Base-by-base conservation (phyloP, 140 eudicot species). In the Oenanthe javanica region DNA sequence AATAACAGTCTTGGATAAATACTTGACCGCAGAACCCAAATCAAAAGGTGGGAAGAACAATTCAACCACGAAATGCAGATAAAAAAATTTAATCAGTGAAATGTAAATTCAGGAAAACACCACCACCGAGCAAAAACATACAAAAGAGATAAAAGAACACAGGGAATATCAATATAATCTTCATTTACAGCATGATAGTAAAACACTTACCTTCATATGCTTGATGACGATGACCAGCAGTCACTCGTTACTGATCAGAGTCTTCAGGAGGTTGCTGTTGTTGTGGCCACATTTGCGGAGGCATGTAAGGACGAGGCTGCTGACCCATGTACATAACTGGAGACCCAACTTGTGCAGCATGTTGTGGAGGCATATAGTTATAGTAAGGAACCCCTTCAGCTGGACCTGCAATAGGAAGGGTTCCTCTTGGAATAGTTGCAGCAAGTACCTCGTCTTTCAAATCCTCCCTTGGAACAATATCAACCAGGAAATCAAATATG, bases 221-320 rank as follows among this genome's bases (percentile, higher is more conserved):
- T 82, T n/a, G n/a, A n/a, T n/a, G n/a, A n/a, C 67, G 5, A 13
- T 71, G 70, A 61, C 38, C 70, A 61, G 70, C 70, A 61, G 27
- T 77, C 27, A 64, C 51, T 38, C 9, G 15, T 71, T 77, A 81
- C 84, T 86, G 86, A 70, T 79, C 81, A 89, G 97, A 87, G 83
- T 92, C 94, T 76, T 84, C 84, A 64, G 87, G 87, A 12, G 92
- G 92, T 77, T 86, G 94, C 81, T 86, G 94, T 67, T 89, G 97
- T 36, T 86, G 88, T 79, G 86, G 88, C 78, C 78, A 74, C 78
- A 46, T 74, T 27, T 74, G 78, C 10, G 55, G 78, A n/a, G 78
- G 40, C 78, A 74, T 74, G 78, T 45, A 74, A 74, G 78, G 78
- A 74, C 57, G 55, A 21, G 78, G 78, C 78, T 74, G 78, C 55